phyloP scores from a whole-genome alignment of 108 stramenopile species.

The Cylindrotheca fusiformis region DNA sequence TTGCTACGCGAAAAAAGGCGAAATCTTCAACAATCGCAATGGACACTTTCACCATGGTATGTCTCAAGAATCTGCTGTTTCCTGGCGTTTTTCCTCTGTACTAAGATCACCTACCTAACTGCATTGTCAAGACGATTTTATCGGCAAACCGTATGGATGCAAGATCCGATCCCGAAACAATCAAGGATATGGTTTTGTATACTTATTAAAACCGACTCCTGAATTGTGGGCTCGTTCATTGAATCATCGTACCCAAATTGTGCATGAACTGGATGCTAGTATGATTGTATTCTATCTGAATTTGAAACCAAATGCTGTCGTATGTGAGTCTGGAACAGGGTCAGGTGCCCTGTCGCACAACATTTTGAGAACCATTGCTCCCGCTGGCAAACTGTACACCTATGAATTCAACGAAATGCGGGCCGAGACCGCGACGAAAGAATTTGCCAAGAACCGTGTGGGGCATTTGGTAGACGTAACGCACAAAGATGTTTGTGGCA shows the following conservation, averaged over 20 bases:
- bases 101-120: too few relatives aligned
- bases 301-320: constrained; percentile 82
- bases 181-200: constrained; percentile 76
- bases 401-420: constrained; percentile 92
- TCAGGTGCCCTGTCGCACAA: constrained; percentile 83
- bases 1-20: constrained; percentile 71
- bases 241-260: constrained; percentile 91
- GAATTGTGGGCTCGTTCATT: constrained; percentile 89
- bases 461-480: constrained; percentile 71
- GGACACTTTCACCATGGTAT: constrained; percentile 79
- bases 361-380: constrained; percentile 86
- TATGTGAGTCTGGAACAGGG: constrained; percentile 92
- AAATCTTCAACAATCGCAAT: constrained; percentile 79
- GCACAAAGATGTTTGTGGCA: constrained; percentile 87
- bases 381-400: constrained; percentile 82
- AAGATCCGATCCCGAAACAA: constrained; percentile 76
- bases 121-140: constrained; percentile 57
- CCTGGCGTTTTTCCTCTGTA: too few relatives aligned
- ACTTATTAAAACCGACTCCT: constrained; percentile 84
- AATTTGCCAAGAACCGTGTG: constrained; percentile 81
- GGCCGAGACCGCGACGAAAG: constrained; percentile 71
- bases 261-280: constrained; percentile 85
- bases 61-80: too few relatives aligned
- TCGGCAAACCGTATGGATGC: constrained; percentile 82
- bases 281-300: constrained; percentile 81